These are phyloP conservation scores for Colletotrichum costaricense DNA, from an alignment of 2,329 filamentous ascomycete genomes.

Conservation along the genomic window DNA sequence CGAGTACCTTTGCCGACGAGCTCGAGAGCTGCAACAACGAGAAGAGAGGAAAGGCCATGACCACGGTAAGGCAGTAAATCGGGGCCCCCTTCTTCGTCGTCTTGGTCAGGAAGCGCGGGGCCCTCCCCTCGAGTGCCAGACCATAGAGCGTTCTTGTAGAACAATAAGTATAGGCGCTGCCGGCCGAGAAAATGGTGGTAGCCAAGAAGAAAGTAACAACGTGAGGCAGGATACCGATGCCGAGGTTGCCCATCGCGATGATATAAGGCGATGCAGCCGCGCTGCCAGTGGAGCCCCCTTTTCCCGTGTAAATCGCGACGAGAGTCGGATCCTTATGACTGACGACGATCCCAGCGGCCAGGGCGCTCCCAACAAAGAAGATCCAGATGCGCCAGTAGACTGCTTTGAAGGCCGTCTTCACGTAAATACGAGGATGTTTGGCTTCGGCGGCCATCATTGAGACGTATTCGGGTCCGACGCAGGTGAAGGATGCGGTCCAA, in stretches of 20 bases:
- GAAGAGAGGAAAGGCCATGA: not conserved
- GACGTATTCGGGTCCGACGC: no score
- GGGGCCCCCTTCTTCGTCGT: constrained; percentile 47
- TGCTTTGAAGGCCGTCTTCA: no score
- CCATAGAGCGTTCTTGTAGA: constrained; percentile 66
- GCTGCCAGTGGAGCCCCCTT: no score
- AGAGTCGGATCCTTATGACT: no score
- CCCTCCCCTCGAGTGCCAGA: constrained; percentile 62
- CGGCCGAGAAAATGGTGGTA: constrained; percentile 71
- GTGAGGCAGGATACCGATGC: constrained; percentile 69
- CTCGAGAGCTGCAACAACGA: constrained; percentile 23
- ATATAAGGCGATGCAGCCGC: constrained; percentile 66
- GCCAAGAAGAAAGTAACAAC: constrained; percentile 70
- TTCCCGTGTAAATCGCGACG: no score
- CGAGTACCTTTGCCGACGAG: constrained; percentile 73
- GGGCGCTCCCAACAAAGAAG: no score
- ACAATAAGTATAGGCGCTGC: constrained; percentile 68
- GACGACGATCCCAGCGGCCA: no score
- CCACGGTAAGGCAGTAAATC: constrained; percentile 23
- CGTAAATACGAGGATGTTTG: no score
- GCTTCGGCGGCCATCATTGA: no score
- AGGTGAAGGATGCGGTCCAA: no score
- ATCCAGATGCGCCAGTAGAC: no score
- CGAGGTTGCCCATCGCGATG: constrained; percentile 70
- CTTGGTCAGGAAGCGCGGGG: constrained; percentile 48